Base-by-base conservation (phyloP, 805 yeast genomes). In the Candida taoyuanica region DNA sequence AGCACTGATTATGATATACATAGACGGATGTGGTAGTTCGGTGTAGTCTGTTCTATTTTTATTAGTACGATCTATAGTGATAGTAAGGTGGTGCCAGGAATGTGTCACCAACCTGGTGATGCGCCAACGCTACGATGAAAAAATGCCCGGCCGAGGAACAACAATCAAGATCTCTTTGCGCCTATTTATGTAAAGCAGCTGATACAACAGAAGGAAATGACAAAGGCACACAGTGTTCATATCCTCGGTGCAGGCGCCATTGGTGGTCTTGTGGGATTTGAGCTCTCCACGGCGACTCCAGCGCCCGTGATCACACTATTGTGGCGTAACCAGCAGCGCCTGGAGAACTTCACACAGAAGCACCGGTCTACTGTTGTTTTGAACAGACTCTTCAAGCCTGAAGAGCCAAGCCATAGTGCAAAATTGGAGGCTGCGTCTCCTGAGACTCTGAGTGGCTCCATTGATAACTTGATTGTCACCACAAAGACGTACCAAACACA, bases 401-500 rank as follows among this genome's bases (percentile, higher is more conserved):
- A 55, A 9, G 40, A 28, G 9, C 40, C 44, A 14, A 19, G 28
- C 7, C 7, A 33, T 7, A 21, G 29, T 5, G 32, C 43, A 1
- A 21, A 24, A 5, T 32, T 46, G 17, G 29, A 37, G 1, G 43
- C 50, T 4, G 40, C 39, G 3, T 34, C 52, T 37, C 39, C 52
- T 34, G 29, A 31, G n/a, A 45, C 47, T 3, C 15, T 53, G 9
- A 46, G 44, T 2, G 47, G 42, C 3, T 54, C 53, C 1, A 76
- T 84, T 31, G 66, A 68, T 14, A 73, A 80, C 49, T 60, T 91
- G 42, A 70, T 91, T 7, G 71, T 91, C 8, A 67, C 94, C 8
- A 87, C 95, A 5, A 91, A 91, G 59, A 78, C 94, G 0, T 77
- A 81, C 44, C 85, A 83, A 52, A 83, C 95, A 0, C 62, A 68